A percentile compares a stretch with the other conserved stretches of the same genome.
phyloP scores from a whole-genome alignment of 2,329 filamentous ascomycete genomes.

The Epichloe gansuensis region DNA sequence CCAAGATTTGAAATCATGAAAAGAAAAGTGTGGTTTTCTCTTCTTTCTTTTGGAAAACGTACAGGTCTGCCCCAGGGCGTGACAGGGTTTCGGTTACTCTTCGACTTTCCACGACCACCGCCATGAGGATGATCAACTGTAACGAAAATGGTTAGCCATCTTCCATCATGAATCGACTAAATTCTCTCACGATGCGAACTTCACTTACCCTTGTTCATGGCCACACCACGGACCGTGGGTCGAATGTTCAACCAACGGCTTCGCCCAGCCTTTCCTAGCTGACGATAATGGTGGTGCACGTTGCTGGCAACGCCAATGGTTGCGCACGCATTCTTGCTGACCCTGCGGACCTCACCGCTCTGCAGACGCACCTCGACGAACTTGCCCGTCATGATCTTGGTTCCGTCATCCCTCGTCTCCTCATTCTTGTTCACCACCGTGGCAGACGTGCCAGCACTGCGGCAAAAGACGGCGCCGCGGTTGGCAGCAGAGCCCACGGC shows the following conservation, averaged over 20 bases:
- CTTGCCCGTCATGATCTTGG: slow-evolving; percentile 53
- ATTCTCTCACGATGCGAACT: neutral
- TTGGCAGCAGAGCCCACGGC: slow-evolving; percentile 70
- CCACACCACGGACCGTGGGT: slow-evolving; percentile 90
- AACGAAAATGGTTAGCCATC: slow-evolving; percentile 9
- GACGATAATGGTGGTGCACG: slow-evolving; percentile 75
- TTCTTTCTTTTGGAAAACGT: slow-evolving; percentile 34
- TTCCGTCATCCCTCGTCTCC: slow-evolving; percentile 47
- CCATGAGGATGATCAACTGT: slow-evolving; percentile 89
- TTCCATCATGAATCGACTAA: neutral
- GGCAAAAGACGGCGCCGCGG: slow-evolving; percentile 77
- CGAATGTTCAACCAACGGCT: slow-evolving; percentile 88
- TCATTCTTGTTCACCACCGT: slow-evolving; percentile 84
- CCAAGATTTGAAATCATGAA: no score
- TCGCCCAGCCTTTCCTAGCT: slow-evolving; percentile 89
- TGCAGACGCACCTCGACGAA: slow-evolving; percentile 79
- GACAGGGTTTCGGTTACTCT: slow-evolving; percentile 91
- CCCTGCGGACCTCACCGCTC: slow-evolving; percentile 82
- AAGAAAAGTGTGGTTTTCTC: no score
- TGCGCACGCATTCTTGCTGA: slow-evolving; percentile 85
- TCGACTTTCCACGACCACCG: slow-evolving; percentile 97
- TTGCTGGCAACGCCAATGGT: slow-evolving; percentile 95
- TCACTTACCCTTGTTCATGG: slow-evolving; percentile 86
- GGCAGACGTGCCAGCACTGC: slow-evolving; percentile 86
- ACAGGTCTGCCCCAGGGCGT: slow-evolving; percentile 95